Evolutionary conservation across 2,329 filamentous ascomycete species (phyloP), one percentile per base, ranked within the genome.

Genomic region (Stromatinia cepivora): DNA sequence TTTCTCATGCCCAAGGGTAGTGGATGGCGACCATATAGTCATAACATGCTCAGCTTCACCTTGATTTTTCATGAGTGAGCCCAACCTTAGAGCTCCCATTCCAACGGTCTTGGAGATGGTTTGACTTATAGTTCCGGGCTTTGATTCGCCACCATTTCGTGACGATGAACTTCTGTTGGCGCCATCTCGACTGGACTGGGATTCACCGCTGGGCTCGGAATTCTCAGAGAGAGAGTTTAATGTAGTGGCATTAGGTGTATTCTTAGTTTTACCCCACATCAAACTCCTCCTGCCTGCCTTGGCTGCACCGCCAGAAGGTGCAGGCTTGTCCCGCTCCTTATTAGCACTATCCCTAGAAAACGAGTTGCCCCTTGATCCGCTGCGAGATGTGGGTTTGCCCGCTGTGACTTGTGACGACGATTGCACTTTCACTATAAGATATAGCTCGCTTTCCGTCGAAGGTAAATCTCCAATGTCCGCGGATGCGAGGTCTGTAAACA

Each of bases 401-500:
- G 70, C 67, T 22, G 70, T 66, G 7, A 78, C 71, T 58, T 77
- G 75, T 48, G 77, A 73, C 8, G 74, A 74, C n/a, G 74, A 75
- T 58, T 74, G 75, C 10, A 97, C 87, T 75, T 92, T 93, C 72
- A 95, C 90, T 4, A 97, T 89, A 1, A 99, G 84, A 78, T 92
- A 97, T 28, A 98, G 81, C 65, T 93, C 90, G 4, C 87, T 87
- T 61, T 91, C 90, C 11, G 87, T 85, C 3, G 90, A 84, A 0
- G 85, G 82, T 0, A 82, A 79, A 62, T 89, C 87, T 34, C 88
- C 88, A 70, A 89, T 85, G 70, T 79, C 78, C 45, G 73, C 67
- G 15, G 77, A 70, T 52, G 89, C 92, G 25, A 99, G 82, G 76
- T 98, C 93, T 3, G 92, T 90, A 74, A 98, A 97, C 2, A 99